Conservation (phyloP, 1,284 basidiomycete species). For the Anthracocystis setariae region DNA sequence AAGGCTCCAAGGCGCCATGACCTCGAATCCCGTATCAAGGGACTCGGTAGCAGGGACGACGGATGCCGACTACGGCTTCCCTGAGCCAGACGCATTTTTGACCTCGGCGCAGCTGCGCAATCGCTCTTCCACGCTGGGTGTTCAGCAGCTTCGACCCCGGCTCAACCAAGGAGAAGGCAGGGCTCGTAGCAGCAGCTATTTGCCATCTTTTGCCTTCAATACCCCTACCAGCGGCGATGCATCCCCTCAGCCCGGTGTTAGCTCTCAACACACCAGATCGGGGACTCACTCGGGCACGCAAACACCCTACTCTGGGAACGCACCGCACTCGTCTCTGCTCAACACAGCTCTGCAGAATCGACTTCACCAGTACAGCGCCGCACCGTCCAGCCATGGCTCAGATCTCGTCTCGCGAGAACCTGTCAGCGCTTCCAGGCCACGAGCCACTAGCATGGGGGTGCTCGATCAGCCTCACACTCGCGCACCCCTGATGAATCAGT, state of each 20-base stretch:
- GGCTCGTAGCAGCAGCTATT: constrained; percentile 48
- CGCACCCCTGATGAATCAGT: constrained; percentile 8
- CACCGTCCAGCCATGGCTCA: constrained; percentile 8
- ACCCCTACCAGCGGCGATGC: constrained; percentile 3
- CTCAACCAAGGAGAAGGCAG: constrained; percentile 31
- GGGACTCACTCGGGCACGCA: constrained; percentile 28
- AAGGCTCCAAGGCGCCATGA: neutral
- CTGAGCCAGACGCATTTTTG: constrained; percentile 20
- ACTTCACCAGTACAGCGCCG: constrained; percentile 23
- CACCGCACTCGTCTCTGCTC: constrained; percentile 41
- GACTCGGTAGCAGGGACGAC: neutral
- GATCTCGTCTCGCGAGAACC: constrained; percentile 4
- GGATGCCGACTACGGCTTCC: constrained; percentile 8
- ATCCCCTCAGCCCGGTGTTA: constrained; percentile 10
- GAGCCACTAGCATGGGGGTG: constrained; percentile 50
- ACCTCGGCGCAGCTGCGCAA: constrained; percentile 27
- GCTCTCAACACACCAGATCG: constrained; percentile 9
- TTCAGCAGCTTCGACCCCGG: constrained; percentile 30
- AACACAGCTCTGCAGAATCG: constrained; percentile 42
- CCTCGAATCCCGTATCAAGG: neutral
- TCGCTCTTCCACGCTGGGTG: constrained; percentile 38
- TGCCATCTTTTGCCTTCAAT: constrained; percentile 33
- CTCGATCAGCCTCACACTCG: constrained; percentile 31
- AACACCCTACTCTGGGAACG: constrained; percentile 20
- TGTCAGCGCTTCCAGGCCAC: constrained; percentile 19